Evolutionary conservation across 2,329 filamentous ascomycete species (phyloP), one percentile per base, ranked within the genome.

Genomic region (Phoma herbarum): DNA sequence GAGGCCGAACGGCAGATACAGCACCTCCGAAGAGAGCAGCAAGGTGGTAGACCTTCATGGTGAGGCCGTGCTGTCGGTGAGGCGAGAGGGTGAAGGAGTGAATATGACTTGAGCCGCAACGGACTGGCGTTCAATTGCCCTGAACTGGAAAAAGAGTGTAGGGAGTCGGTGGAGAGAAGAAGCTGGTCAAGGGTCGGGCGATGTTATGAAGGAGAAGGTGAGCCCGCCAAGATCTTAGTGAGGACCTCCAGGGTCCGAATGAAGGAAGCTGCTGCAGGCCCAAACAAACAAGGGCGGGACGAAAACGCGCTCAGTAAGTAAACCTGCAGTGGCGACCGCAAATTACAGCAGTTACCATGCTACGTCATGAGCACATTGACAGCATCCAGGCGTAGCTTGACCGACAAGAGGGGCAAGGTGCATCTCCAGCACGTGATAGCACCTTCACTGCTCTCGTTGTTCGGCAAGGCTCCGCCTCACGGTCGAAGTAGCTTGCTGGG

Each of bases 21-120:
- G 58, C 61, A 52, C 67, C 67, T 53, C 62, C 68, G 25, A 75
- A 51, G 59, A 74, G 63, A 43, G 62, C 57, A 31, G 63, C 61
- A 43, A 73, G 43, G 50, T 70, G 63, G 54, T 64, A 31, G 23
- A 63, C 35, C 70, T 72, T 74, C 73, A 75, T 75, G 56, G 46
- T 53, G 62, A 62, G 29, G 49, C 53, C 60, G 56, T 58, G 59
- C 51, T 60, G 49, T 52, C 41, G 48, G 59, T 57, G 61, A 57
- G 62, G 53, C 35, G 50, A 58, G 57, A 63, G 50, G 44, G 53
- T 59, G 51, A 67, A 65, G 49, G 64, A 70, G 68, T 63, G 71
- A 60, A 49, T 39, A 29, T 42, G 53, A 52, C 55, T 50, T 49
- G 61, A 56, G 44, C 49, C 62, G 63, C 63, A 67, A 64, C 43